Evolutionary conservation across 768 basidiomycete genomes (phyloP).

Genomic region (Leucosporidium creatinivorum): DNA sequence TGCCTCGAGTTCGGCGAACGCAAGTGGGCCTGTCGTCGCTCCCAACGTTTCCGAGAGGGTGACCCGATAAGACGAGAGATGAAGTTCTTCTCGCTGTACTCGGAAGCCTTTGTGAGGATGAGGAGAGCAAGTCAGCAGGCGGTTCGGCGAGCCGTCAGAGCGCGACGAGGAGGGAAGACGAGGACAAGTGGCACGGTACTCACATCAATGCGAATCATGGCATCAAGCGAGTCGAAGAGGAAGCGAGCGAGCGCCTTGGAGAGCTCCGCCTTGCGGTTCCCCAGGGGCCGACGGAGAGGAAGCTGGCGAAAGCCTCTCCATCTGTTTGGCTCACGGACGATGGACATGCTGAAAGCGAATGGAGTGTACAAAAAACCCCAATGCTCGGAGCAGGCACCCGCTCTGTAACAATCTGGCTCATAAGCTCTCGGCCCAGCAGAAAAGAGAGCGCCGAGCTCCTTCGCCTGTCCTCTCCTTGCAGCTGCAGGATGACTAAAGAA

Average conservation of each 20-base stretch:
- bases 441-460: too few relatives aligned
- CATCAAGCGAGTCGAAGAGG: conserved; percentile 84
- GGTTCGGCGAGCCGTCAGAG: too few relatives aligned
- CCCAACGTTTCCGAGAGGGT: conserved; percentile 86
- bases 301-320: too few relatives aligned
- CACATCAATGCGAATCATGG: conserved; percentile 88
- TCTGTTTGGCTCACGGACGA: too few relatives aligned
- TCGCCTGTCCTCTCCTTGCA: too few relatives aligned
- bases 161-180: conserved; percentile 41
- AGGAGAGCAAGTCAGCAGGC: conserved; percentile 29
- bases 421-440: too few relatives aligned
- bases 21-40: too few relatives aligned
- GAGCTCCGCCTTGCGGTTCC: conserved; percentile 73
- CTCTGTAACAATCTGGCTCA: too few relatives aligned
- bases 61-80: conserved; percentile 85
- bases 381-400: too few relatives aligned
- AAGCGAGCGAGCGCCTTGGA: conserved; percentile 82
- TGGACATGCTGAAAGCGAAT: too few relatives aligned
- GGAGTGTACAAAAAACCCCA: too few relatives aligned
- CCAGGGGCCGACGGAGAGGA: conserved; percentile 74
- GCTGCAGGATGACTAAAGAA: not conserved
- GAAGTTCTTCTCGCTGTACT: conserved; percentile 86
- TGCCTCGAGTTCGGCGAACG: too few relatives aligned
- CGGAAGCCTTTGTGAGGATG: conserved; percentile 31
- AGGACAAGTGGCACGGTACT: conserved; percentile 42